These are phyloP conservation scores for Teratosphaeria pseudoeucalypti DNA, from an alignment of 2,329 filamentous ascomycete genomes.

Conservation along the genomic window DNA sequence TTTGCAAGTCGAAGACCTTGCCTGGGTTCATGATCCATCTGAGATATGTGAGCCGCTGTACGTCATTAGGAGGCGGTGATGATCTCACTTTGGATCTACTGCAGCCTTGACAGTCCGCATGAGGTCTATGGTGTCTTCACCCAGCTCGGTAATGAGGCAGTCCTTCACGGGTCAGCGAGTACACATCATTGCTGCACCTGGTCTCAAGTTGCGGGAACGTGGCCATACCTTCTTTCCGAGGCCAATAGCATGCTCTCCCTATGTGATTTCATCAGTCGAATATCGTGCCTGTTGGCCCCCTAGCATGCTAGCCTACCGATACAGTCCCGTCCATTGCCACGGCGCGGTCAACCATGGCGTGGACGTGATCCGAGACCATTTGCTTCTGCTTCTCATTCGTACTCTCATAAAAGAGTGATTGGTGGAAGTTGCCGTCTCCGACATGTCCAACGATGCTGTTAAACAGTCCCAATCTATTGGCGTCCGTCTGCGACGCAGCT, in stretches of 20 bases:
- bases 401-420: slow-evolving; percentile 79
- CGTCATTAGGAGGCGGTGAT: not conserved
- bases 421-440: slow-evolving; percentile 90
- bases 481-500: slow-evolving; percentile 73
- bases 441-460: slow-evolving; percentile 83
- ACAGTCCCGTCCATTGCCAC: slow-evolving; percentile 91
- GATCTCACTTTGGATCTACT: slow-evolving; percentile 52
- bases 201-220: not conserved
- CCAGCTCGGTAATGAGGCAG: slow-evolving; percentile 67
- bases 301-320: slow-evolving; percentile 34
- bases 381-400: slow-evolving; percentile 57
- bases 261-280: too few relatives aligned
- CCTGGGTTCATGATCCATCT: slow-evolving; percentile 84
- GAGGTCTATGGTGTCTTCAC: slow-evolving; percentile 65
- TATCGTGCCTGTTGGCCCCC: too few relatives aligned
- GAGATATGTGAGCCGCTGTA: not conserved
- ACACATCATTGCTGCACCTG: not conserved
- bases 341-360: slow-evolving; percentile 83
- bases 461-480: slow-evolving; percentile 76
- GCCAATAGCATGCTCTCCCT: slow-evolving; percentile 73
- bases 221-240: slow-evolving; percentile 62
- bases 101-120: slow-evolving; percentile 79
- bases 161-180: slow-evolving; percentile 24
- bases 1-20: slow-evolving; percentile 63
- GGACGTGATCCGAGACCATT: slow-evolving; percentile 70